These are phyloP conservation scores for Globisporangium okanoganense DNA, from an alignment of 352 stramenopile genomes.

Conservation along the genomic window DNA sequence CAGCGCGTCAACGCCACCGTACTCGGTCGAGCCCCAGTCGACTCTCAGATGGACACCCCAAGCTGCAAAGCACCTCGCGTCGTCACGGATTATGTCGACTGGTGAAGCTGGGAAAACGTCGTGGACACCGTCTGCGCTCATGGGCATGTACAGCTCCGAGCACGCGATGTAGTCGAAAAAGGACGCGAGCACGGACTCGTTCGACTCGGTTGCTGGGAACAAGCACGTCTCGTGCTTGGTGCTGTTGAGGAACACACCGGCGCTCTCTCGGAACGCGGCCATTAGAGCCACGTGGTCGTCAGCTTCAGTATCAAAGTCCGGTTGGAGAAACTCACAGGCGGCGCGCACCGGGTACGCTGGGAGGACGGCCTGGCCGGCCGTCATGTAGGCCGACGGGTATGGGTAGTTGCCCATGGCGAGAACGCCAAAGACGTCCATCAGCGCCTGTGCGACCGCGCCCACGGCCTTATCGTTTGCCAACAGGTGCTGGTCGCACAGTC, in stretches of 20 bases:
- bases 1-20: slow-evolving; percentile 47
- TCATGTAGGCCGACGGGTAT: slow-evolving; percentile 49
- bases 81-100: slow-evolving; percentile 26
- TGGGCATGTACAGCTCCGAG: slow-evolving; percentile 45
- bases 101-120: slow-evolving; percentile 30
- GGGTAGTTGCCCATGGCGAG: slow-evolving; percentile 48
- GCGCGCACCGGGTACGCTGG: slow-evolving; percentile 33
- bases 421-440: slow-evolving; percentile 22
- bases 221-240: slow-evolving; percentile 30
- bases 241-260: slow-evolving; percentile 49
- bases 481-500: slow-evolving; percentile 23
- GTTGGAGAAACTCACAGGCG: slow-evolving; percentile 29
- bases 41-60: slow-evolving; percentile 47
- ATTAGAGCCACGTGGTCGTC: slow-evolving; percentile 21
- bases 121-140: slow-evolving; percentile 32
- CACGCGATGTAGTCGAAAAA: slow-evolving; percentile 52
- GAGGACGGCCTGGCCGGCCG: slow-evolving; percentile 31
- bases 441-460: slow-evolving; percentile 3
- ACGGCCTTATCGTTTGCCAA: slow-evolving; percentile 25
- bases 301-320: slow-evolving; percentile 16
- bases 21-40: slow-evolving; percentile 39
- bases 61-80: slow-evolving; percentile 26
- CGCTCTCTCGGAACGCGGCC: slow-evolving; percentile 28
- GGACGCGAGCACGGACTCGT: slow-evolving; percentile 29
- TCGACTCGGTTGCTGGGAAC: slow-evolving; percentile 20